These are phyloP conservation scores for Heterococcus sp. DNA, from an alignment of 108 stramenopile species.

Conservation along the genomic window DNA sequence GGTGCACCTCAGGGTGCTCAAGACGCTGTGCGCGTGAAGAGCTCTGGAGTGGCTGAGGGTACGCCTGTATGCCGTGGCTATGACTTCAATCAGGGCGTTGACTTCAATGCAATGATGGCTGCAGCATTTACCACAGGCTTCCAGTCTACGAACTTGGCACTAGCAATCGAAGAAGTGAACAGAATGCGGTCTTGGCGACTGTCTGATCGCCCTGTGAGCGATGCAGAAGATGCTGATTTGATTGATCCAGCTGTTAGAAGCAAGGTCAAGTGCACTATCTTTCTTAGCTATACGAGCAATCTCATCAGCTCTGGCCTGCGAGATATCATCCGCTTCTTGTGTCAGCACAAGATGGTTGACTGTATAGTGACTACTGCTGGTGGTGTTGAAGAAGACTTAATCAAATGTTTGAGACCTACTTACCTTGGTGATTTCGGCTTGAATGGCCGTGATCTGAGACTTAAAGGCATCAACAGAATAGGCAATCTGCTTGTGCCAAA, in stretches of 20 bases:
- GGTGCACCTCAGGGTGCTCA: slow-evolving; percentile 24
- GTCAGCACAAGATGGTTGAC: slow-evolving; percentile 93
- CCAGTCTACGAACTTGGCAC: slow-evolving; percentile 87
- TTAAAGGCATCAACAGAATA: slow-evolving; percentile 87
- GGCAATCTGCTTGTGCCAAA: slow-evolving; percentile 95
- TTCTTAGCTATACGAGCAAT: slow-evolving; percentile 94
- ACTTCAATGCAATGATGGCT: slow-evolving; percentile 71
- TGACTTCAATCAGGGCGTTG: slow-evolving; percentile 70
- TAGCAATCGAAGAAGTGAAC: slow-evolving; percentile 86
- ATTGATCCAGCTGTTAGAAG: slow-evolving; percentile 54
- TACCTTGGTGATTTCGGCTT: slow-evolving; percentile 92
- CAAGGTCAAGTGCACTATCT: slow-evolving; percentile 80
- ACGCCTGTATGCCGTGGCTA: slow-evolving; percentile 67
- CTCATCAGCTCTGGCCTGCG: slow-evolving; percentile 94
- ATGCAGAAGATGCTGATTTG: slow-evolving; percentile 74
- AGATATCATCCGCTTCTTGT: slow-evolving; percentile 89
- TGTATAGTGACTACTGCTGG: slow-evolving; percentile 94
- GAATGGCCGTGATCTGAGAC: slow-evolving; percentile 54
- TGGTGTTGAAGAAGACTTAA: slow-evolving; percentile 97
- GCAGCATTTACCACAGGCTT: slow-evolving; percentile 78
- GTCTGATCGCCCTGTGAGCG: slow-evolving; percentile 68
- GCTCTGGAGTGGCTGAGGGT: slow-evolving; percentile 20
- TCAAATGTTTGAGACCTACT: slow-evolving; percentile 95
- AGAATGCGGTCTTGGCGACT: slow-evolving; percentile 92
- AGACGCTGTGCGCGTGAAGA: slow-evolving; percentile 36